phyloP scores from a whole-genome alignment of 257 asterid genomes.

The Nicotiana tabacum region DNA sequence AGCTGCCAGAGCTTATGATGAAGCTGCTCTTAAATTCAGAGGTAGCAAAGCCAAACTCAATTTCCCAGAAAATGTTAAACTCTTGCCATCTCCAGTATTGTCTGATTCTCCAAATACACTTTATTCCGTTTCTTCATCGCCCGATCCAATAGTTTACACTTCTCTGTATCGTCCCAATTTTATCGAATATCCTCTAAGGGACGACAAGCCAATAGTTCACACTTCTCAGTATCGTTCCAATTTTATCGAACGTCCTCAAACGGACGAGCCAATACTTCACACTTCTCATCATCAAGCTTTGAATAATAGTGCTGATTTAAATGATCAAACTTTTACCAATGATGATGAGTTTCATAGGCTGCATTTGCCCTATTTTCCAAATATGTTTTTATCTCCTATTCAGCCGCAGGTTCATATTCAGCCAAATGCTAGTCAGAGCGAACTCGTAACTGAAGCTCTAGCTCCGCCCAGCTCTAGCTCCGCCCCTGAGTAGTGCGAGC shows the following conservation, averaged over 20 bases:
- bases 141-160: constrained; percentile 21
- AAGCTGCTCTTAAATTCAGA: constrained; percentile 46
- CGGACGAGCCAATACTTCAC: neutral
- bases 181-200: neutral
- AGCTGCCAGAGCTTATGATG: constrained; percentile 54
- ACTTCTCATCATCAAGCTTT: no score
- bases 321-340: neutral
- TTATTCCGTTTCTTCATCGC: constrained; percentile 6
- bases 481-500: neutral
- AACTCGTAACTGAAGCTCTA: no score
- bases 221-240: neutral
- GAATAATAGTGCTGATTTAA: no score
- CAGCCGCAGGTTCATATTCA: neutral
- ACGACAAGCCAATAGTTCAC: neutral
- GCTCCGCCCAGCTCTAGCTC: no score
- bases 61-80: constrained; percentile 47
- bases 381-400: neutral
- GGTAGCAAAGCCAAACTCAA: constrained; percentile 59
- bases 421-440: neutral
- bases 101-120: neutral
- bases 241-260: neutral
- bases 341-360: neutral
- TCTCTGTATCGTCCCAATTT: neutral
- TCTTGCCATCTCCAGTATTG: constrained; percentile 2
- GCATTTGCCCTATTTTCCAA: neutral